Evolutionary conservation across 2,329 filamentous ascomycete species (phyloP), one percentile per base, ranked within the genome.

Genomic region (Nakataea oryzae): DNA sequence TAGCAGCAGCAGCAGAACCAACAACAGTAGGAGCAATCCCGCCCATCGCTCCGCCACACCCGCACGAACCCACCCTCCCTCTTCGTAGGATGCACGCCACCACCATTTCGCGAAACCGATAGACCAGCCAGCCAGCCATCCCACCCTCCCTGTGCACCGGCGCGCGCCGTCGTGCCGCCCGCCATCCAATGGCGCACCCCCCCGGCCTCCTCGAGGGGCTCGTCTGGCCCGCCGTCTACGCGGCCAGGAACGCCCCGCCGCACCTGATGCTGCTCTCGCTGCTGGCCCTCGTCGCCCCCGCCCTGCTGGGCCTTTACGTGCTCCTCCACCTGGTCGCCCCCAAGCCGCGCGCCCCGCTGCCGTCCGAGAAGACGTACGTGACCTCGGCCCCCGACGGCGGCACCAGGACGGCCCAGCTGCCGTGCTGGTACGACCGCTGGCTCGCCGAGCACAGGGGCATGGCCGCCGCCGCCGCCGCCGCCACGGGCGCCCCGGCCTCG

Each of bases 351-450:
- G 77, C 81, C 28, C 83, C 90, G 2, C 79, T 86, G 41, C 80
- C 84, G 4, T 91, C 90, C 34, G 95, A 99, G 74, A 96, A 95
- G 78, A 86, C 82, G 50, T 99, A 93, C 78, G 82, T 86, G 59
- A 96, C 91, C 4, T 87, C 91, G 54, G 78, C 85, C 50, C 81
- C 86, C 54, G 80, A 87, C 67, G 78, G 78, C 14, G 56, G 75
- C 71, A 69, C 64, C 62, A 63, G 63, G n/a, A 66, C 74, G 27
- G 75, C 77, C 8, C 81, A 85, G 67, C 79, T 97, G 30, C 89
- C 93, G 13, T 96, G 90, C 78, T 97, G 93, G 93, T 86, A 90
- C 71, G 91, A 97, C 73, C 80, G 81, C 72, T 88, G 87, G 83
- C 81, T 86, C 34, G 81, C 80, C 59, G 84, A 84, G 73, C 84